Conservation (phyloP, 169 alveolate genomes). For the Besnoitia besnoiti region DNA sequence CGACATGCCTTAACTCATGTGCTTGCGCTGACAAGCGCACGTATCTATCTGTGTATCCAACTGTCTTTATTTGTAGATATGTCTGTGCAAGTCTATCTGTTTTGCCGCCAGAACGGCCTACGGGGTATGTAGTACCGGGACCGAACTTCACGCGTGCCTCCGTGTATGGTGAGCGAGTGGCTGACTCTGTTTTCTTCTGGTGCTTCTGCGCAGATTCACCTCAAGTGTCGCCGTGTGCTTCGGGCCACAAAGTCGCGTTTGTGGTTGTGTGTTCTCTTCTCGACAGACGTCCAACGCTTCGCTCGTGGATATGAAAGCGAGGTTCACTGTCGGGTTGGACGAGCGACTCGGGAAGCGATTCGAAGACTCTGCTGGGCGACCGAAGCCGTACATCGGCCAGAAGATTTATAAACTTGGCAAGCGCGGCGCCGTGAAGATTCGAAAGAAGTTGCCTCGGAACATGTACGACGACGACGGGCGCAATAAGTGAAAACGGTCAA, state of each 20-base stretch:
- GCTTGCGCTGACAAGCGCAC: background rate
- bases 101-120: too few relatives aligned
- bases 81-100: background rate
- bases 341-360: background rate
- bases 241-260: too few relatives aligned
- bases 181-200: too few relatives aligned
- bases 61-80: background rate
- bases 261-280: background rate
- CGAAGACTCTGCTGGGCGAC: background rate
- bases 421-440: background rate
- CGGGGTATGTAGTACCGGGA: too few relatives aligned
- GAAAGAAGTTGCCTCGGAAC: background rate
- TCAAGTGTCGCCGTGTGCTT: too few relatives aligned
- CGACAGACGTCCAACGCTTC: conserved; percentile 11
- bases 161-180: too few relatives aligned
- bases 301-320: background rate
- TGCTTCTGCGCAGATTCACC: too few relatives aligned
- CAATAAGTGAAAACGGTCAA: background rate
- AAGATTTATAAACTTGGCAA: background rate
- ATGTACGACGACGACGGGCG: conserved; percentile 7
- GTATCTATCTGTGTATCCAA: background rate
- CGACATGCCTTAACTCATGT: background rate
- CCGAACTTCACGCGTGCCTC: too few relatives aligned
- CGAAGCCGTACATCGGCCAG: conserved; percentile 21
- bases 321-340: conserved; percentile 4